A percentile compares a stretch with the other conserved stretches of the same genome.
Evolutionary conservation across 2,329 filamentous ascomycete species (phyloP).

Genomic region (Truncatella angustata): DNA sequence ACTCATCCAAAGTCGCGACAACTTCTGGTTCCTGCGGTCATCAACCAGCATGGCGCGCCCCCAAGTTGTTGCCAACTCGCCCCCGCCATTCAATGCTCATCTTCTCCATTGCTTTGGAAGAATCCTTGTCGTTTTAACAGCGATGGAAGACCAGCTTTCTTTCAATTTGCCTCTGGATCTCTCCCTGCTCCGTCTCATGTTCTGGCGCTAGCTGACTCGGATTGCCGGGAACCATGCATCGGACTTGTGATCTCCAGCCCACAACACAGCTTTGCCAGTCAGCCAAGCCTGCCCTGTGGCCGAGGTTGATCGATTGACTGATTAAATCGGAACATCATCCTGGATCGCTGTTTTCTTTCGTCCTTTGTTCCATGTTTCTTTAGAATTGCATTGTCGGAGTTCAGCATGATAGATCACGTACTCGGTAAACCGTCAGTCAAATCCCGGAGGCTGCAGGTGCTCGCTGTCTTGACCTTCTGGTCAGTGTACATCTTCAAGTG

Average conservation of each 20-base stretch:
- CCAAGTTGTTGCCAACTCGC: not conserved
- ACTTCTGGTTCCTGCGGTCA: not conserved
- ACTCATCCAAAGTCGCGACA: not conserved
- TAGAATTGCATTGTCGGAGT: not conserved
- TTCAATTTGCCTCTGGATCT: not conserved
- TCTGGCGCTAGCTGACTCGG: conserved; percentile 3
- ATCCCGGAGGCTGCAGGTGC: conserved; percentile 88
- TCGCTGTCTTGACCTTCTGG: conserved; percentile 91
- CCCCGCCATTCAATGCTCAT: not conserved
- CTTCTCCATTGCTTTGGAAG: not conserved
- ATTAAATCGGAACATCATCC: too few relatives aligned
- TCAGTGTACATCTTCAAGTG: conserved; percentile 77
- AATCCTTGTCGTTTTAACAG: too few relatives aligned
- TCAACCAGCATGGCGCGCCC: not conserved
- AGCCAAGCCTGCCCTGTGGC: not conserved
- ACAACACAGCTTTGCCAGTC: not conserved
- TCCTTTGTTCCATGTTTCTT: not conserved
- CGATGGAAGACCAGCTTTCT: too few relatives aligned
- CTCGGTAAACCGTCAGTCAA: conserved; percentile 86
- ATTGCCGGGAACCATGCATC: not conserved
- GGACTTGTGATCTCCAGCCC: conserved; percentile 6
- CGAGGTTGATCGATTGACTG: too few relatives aligned
- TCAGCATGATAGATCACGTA: conserved; percentile 75
- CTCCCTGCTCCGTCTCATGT: conserved; percentile 3
- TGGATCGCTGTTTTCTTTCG: not conserved